Evolutionary conservation across 2,329 filamentous ascomycete species (phyloP).

Genomic region (Rosellinia necatrix): DNA sequence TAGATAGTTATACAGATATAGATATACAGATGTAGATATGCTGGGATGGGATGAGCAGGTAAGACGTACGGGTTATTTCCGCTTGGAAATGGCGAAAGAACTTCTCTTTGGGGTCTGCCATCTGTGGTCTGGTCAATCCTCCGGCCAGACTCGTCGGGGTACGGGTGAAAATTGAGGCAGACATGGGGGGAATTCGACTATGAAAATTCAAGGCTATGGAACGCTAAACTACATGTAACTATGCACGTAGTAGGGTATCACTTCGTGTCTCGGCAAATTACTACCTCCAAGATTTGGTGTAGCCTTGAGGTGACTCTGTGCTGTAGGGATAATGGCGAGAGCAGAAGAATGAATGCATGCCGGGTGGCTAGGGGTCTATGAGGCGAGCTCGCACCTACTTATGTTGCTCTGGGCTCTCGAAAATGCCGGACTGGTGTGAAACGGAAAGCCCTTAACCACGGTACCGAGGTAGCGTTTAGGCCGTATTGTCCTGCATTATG

Average conservation of each 20-base stretch:
- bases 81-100: conserved; percentile 86
- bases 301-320: too few relatives aligned
- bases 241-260: neutral
- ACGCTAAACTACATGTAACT: neutral
- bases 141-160: conserved; percentile 27
- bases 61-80: conserved; percentile 67
- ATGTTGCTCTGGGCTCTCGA: neutral
- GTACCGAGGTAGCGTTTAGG: neutral
- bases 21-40: too few relatives aligned
- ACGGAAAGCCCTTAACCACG: neutral
- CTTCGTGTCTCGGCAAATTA: too few relatives aligned
- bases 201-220: neutral
- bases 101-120: conserved; percentile 68
- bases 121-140: conserved; percentile 37
- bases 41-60: conserved; percentile 30
- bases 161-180: conserved; percentile 29
- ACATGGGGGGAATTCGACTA: conserved; percentile 21
- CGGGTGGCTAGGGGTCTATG: too few relatives aligned
- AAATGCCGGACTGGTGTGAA: neutral
- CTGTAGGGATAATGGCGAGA: too few relatives aligned
- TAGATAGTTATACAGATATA: too few relatives aligned
- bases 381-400: too few relatives aligned
- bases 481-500: conserved; percentile 28
- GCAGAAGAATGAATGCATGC: neutral
- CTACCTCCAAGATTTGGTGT: too few relatives aligned